These are phyloP conservation scores for Aurantiochytrium sp. DNA, from an alignment of 108 stramenopile species.

Conservation along the genomic window DNA sequence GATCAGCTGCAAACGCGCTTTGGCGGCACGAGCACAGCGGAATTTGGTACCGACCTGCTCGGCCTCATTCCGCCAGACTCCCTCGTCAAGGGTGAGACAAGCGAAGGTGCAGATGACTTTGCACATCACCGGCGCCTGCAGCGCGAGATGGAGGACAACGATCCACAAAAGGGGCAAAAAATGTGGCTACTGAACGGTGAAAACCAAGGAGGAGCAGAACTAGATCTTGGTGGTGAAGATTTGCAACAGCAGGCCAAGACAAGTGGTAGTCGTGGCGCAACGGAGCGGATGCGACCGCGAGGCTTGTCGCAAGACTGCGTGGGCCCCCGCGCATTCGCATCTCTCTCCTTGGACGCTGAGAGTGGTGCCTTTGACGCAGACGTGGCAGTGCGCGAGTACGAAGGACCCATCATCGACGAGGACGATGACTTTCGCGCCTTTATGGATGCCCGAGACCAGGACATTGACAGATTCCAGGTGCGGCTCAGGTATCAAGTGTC, in stretches of 20 bases:
- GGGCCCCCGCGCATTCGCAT: background rate
- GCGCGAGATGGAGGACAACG: background rate
- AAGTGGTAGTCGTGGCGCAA: too few species aligned
- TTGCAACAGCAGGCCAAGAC: too few species aligned
- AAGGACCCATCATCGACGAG: background rate
- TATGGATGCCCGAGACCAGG: background rate
- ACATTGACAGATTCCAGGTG: background rate
- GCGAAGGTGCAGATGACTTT: background rate
- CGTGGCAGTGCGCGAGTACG: background rate
- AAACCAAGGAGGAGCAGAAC: background rate
- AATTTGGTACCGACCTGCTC: background rate
- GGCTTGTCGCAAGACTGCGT: background rate
- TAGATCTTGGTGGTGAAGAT: background rate
- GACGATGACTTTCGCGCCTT: conserved; percentile 16
- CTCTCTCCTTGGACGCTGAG: background rate
- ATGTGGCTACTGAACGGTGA: too few species aligned
- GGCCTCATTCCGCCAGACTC: background rate
- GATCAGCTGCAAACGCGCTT: conserved; percentile 10
- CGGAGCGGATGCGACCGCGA: background rate
- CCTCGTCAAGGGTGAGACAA: background rate
- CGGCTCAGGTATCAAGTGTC: background rate
- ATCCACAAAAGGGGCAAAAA: background rate
- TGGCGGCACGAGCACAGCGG: background rate
- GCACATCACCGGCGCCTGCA: background rate
- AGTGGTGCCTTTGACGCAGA: background rate